Conservation (phyloP, 768 basidiomycete species). For the Austroboletus eburneus region DNA sequence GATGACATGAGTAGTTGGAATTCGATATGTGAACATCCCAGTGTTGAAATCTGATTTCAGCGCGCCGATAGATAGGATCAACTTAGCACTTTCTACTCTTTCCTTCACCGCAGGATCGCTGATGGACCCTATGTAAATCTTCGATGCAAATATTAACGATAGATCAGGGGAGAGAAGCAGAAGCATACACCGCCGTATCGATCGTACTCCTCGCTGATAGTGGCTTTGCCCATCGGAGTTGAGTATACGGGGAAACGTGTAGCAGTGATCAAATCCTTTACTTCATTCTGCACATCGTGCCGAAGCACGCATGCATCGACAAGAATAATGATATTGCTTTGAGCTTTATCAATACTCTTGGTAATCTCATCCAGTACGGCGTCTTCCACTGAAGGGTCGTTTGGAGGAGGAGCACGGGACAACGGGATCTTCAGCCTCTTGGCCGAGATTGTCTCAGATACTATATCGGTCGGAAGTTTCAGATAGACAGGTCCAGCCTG, state of each 20-base stretch:
- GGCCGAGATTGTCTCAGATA: constrained; percentile 60
- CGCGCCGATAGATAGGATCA: constrained; percentile 69
- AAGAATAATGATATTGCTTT: constrained; percentile 63
- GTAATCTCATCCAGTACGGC: constrained; percentile 74
- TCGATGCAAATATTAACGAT: background rate
- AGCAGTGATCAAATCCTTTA: constrained; percentile 54
- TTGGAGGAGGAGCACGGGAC: constrained; percentile 43
- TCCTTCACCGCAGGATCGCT: constrained; percentile 63
- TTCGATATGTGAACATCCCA: constrained; percentile 78
- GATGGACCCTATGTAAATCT: constrained; percentile 77
- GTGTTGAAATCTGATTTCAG: constrained; percentile 84
- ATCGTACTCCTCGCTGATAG: constrained; percentile 62
- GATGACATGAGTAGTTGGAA: constrained; percentile 53
- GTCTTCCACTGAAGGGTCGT: constrained; percentile 55
- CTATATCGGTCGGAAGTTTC: constrained; percentile 80
- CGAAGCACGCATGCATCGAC: constrained; percentile 80
- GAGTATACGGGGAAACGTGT: constrained; percentile 74
- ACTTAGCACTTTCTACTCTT: constrained; percentile 67
- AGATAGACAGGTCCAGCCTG: constrained; percentile 87
- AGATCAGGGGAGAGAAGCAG: background rate
- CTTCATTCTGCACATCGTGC: constrained; percentile 60
- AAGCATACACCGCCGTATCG: constrained; percentile 75
- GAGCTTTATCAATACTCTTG: constrained; percentile 56
- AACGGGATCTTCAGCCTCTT: constrained; percentile 60
- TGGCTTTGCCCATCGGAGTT: constrained; percentile 80